phyloP scores from a whole-genome alignment of 257 asterid genomes.

The Lavandula angustifolia region DNA sequence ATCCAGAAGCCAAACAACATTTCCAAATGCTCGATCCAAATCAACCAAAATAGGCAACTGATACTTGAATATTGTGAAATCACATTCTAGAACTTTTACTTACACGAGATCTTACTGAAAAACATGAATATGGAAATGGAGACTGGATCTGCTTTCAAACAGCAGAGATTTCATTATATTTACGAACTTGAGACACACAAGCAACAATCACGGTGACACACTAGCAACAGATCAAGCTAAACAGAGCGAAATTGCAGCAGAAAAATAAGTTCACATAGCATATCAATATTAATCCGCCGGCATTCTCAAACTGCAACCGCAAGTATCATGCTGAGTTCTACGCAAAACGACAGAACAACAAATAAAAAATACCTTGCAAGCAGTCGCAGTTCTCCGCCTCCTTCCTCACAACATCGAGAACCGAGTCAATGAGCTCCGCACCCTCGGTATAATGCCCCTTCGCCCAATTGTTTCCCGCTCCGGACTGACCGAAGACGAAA shows the following conservation, averaged over 20 bases:
- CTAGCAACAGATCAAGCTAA: not conserved
- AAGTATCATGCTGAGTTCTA: not conserved
- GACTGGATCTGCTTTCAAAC: not conserved
- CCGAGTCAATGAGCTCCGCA: constrained; percentile 85
- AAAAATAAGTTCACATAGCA: not conserved
- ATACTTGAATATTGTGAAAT: not conserved
- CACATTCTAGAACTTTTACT: constrained; percentile 26
- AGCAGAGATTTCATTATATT: not conserved
- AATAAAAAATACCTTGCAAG: constrained; percentile 65
- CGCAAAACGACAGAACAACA: not conserved
- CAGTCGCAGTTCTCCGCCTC: constrained; percentile 92
- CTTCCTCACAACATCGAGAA: constrained; percentile 84
- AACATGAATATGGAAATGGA: not conserved
- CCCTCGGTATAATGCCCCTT: constrained; percentile 92
- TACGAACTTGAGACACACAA: not conserved
- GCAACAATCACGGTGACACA: not conserved
- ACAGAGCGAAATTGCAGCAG: not conserved
- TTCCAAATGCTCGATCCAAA: not conserved
- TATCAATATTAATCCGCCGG: not conserved
- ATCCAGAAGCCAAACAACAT: constrained; percentile 3
- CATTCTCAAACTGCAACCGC: constrained; percentile 2
- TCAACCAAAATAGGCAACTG: constrained; percentile 11
- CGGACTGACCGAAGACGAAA: constrained; percentile 87
- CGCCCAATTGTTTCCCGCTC: constrained; percentile 94
- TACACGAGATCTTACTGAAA: constrained; percentile 1